Base-by-base conservation (phyloP, 495 filamentous ascomycete genomes). In the Parmelia sp. region DNA sequence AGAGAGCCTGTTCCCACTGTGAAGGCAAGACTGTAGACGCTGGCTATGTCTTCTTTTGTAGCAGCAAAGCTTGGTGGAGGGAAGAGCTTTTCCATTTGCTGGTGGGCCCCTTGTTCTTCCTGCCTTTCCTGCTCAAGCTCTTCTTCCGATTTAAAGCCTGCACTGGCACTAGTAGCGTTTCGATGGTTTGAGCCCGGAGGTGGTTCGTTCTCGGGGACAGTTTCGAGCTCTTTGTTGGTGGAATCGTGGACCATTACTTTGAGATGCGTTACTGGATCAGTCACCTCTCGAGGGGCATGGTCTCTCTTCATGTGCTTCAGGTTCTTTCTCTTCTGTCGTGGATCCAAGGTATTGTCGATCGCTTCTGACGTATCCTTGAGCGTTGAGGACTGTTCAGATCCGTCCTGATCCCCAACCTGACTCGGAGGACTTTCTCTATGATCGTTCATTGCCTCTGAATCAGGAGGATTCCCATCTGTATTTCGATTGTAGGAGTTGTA, bases 251-350 rank as follows among this genome's bases (percentile, higher is more conserved):
- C 83, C 25, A 71, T 72, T 27, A 88, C 76, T 8, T 85, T 85
- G 2, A 90, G 73, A 71, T 90, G 87, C 0, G 87, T 90, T 19
- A 90, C 82, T 0, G 87, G 87, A 72, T 90, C 87, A 9, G 85
- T 90, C n/a, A 90, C 87, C 68, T 86, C 76, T 19, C 86, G 78
- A 21, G 82, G 82, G 37, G 78, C 79, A 44, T 82, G 77, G 39
- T 81, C 75, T 59, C 83, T 77, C 63, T 84, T 81, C 62, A 80
- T 77, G 42, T 80, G 75, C 70, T 84, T 82, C 79, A 83, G 82
- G 4, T 71, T 71, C 72, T 88, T 87, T 31, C 86, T 75, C 68
- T 83, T 83, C 61, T 84, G 73, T 67, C 78, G 83, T 9, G 84
- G 82, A 56, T 86, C 77, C 53, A 76, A 66, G n/a, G 71, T 65